These are phyloP conservation scores for Salvia hispanica DNA, from an alignment of 257 asterid genomes.

Conservation along the genomic window DNA sequence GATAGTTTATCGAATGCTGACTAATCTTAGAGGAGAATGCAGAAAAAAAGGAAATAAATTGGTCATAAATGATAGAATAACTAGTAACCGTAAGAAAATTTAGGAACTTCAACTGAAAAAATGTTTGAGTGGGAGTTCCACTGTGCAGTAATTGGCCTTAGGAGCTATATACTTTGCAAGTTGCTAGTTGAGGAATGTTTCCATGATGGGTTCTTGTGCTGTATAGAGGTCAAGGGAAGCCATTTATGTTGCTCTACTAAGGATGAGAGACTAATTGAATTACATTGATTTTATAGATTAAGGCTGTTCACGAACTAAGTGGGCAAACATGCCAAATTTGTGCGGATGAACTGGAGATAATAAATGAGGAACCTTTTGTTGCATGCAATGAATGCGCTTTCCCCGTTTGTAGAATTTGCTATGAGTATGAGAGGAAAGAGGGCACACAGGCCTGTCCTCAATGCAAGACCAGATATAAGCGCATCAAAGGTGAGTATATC, in stretches of 20 bases:
- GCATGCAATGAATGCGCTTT: constrained; percentile 97
- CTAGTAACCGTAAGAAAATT: neutral
- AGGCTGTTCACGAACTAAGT: constrained; percentile 68
- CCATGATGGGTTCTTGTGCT: neutral
- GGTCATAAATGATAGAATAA: neutral
- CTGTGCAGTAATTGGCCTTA: neutral
- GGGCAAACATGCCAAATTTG: constrained; percentile 78
- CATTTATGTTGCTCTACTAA: constrained; percentile 9
- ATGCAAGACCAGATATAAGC: constrained; percentile 90
- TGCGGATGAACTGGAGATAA: constrained; percentile 74
- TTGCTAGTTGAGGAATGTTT: neutral
- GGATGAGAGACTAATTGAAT: constrained; percentile 26
- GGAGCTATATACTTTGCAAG: constrained; percentile 1
- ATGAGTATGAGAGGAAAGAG: constrained; percentile 87
- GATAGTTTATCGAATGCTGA: neutral
- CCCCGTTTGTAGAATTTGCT: constrained; percentile 85
- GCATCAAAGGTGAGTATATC: constrained; percentile 62
- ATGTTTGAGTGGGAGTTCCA: neutral
- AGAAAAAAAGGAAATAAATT: neutral
- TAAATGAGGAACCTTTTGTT: constrained; percentile 74
- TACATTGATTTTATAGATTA: constrained; percentile 47
- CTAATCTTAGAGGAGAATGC: neutral
- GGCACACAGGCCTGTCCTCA: constrained; percentile 88
- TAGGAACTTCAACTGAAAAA: neutral
- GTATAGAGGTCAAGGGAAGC: constrained; percentile 1